Evolutionary conservation across 176 grass and related monocot species (phyloP).

Genomic region (Eleusine indica): DNA sequence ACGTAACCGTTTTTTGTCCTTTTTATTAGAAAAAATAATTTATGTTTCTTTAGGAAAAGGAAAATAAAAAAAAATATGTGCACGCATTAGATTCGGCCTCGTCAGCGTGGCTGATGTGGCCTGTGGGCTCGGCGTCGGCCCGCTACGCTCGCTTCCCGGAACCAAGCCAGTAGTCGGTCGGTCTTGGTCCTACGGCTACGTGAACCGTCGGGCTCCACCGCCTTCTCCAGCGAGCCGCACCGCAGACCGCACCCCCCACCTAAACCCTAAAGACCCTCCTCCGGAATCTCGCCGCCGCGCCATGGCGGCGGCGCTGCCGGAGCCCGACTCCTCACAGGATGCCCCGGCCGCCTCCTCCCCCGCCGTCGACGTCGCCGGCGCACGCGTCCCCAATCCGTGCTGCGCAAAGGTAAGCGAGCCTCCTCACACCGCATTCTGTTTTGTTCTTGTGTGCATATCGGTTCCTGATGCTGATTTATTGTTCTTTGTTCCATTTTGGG

Average conservation of each 20-base stretch:
- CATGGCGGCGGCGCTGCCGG: slow-evolving; percentile 44
- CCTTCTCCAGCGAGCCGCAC: slow-evolving; percentile 1
- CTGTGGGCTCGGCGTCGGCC: not conserved
- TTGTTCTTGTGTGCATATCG: not conserved
- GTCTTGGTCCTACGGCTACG: slow-evolving; percentile 11
- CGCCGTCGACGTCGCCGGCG: not conserved
- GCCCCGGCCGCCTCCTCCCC: not conserved
- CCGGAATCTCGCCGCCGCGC: slow-evolving; percentile 12
- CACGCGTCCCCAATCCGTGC: slow-evolving; percentile 55
- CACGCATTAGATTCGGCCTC: not conserved
- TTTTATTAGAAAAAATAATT: too few relatives aligned
- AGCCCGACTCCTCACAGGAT: slow-evolving; percentile 19
- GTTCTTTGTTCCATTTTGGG: not conserved
- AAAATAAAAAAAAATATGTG: not conserved
- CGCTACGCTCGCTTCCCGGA: not conserved
- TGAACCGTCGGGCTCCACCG: not conserved
- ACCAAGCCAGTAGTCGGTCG: not conserved
- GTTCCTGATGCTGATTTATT: not conserved
- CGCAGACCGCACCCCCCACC: not conserved
- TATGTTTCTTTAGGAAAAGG: too few relatives aligned
- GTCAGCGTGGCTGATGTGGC: not conserved
- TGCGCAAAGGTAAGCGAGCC: slow-evolving; percentile 58
- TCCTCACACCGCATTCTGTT: not conserved
- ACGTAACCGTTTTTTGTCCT: too few relatives aligned
- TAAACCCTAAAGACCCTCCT: slow-evolving; percentile 38